Conservation (phyloP, 2,329 filamentous ascomycete genomes). For the Fusarium beomiforme region DNA sequence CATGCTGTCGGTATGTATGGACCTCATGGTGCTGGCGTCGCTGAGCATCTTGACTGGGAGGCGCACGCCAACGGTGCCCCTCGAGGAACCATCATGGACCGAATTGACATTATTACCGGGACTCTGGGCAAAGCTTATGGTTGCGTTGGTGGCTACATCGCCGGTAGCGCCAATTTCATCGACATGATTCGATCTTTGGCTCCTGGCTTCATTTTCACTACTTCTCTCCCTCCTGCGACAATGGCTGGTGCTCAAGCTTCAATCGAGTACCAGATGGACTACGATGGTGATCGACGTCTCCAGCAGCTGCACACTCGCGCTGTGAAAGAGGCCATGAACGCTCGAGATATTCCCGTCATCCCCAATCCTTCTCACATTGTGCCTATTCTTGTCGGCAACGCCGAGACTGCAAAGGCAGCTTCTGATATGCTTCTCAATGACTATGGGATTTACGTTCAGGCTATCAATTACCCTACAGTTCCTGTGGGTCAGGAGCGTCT, state of each 20-base stretch:
- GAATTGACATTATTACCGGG: constrained; percentile 96
- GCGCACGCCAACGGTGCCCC: constrained; percentile 80
- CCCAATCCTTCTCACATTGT: constrained; percentile 98
- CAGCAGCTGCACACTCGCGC: constrained; percentile 97
- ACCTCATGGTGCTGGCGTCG: constrained; percentile 92
- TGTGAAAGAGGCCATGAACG: constrained; percentile 84
- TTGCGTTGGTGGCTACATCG: constrained; percentile 97
- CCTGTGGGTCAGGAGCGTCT: constrained; percentile 97
- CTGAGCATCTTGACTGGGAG: constrained; percentile 96
- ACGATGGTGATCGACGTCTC: constrained; percentile 86
- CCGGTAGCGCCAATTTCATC: constrained; percentile 84
- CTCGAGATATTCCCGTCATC: constrained; percentile 91
- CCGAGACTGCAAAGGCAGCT: constrained; percentile 89
- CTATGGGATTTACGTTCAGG: constrained; percentile 96
- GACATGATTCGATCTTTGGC: constrained; percentile 95
- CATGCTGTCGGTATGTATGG: constrained; percentile 99
- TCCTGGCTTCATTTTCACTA: constrained; percentile 98
- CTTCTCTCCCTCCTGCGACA: constrained; percentile 91
- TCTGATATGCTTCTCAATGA: constrained; percentile 91
- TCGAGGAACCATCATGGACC: constrained; percentile 89
- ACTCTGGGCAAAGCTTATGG: constrained; percentile 98
- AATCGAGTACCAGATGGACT: constrained; percentile 91
- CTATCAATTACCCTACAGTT: constrained; percentile 98
- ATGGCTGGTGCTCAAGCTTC: constrained; percentile 94
- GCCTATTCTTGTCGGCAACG: constrained; percentile 92